Percentiles rank a stretch among this genome's conserved stretches.
Conservation (phyloP, 1,284 basidiomycete species). For the Sanghuangporus baumii region DNA sequence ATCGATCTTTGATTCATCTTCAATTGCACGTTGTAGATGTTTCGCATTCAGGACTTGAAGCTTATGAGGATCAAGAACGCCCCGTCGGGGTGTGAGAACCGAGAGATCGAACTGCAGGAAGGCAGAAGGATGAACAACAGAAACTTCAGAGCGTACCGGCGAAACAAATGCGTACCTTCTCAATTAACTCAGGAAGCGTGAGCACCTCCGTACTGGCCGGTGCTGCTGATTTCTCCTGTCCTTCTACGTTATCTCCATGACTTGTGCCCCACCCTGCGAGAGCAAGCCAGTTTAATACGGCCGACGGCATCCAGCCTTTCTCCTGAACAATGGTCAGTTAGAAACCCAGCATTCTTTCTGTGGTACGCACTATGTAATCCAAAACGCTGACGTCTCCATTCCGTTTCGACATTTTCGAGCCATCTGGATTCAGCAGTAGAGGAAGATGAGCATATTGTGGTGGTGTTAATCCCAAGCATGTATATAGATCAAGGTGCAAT, state of each 20-base stretch:
- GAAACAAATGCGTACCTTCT: conserved; percentile 38
- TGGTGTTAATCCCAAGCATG: conserved; percentile 63
- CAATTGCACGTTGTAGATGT: conserved; percentile 46
- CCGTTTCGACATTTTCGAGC: conserved; percentile 92
- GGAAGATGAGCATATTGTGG: conserved; percentile 92
- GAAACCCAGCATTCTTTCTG: background rate
- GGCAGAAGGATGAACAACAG: background rate
- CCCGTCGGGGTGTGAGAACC: conserved; percentile 68
- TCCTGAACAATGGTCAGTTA: conserved; percentile 22
- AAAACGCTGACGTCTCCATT: conserved; percentile 85
- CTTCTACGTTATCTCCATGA: conserved; percentile 24
- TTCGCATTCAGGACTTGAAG: conserved; percentile 76
- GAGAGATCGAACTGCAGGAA: conserved; percentile 59
- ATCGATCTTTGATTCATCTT: background rate
- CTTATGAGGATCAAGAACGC: conserved; percentile 66
- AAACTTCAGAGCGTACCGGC: background rate
- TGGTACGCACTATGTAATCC: conserved; percentile 69
- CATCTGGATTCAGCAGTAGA: conserved; percentile 85
- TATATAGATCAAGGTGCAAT: conserved; percentile 87
- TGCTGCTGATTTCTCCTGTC: conserved; percentile 27
- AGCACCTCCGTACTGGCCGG: conserved; percentile 65
- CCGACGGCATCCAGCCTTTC: conserved; percentile 86
- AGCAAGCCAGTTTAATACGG: conserved; percentile 90
- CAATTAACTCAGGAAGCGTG: conserved; percentile 58
- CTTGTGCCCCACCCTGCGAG: conserved; percentile 86